Percentiles rank a stretch among this genome's conserved stretches.
Evolutionary conservation across 164 flowering plant species (phyloP).

Genomic region (Annona cherimola): DNA sequence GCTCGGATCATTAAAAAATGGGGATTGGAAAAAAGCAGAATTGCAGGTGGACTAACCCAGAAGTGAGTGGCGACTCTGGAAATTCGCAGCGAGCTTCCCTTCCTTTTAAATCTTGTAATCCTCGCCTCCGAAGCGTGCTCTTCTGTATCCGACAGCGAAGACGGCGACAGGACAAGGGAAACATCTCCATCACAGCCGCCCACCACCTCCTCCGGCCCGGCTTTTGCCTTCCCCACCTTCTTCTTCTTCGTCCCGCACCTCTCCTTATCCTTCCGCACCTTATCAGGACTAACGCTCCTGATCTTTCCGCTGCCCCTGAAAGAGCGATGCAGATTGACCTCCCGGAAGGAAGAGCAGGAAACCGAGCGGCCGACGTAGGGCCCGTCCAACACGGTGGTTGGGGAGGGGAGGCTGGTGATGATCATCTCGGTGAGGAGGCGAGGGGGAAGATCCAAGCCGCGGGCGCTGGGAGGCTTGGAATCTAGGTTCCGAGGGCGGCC

Average conservation of each 20-base stretch:
- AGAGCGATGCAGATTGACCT: neutral
- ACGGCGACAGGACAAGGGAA: conserved; percentile 14
- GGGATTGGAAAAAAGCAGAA: neutral
- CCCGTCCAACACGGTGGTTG: conserved; percentile 59
- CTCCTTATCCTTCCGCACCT: conserved; percentile 13
- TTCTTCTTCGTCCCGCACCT: conserved; percentile 4
- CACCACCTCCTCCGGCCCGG: neutral
- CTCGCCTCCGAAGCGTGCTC: conserved; percentile 18
- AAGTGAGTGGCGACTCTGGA: conserved; percentile 28
- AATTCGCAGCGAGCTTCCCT: conserved; percentile 22
- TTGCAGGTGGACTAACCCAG: conserved; percentile 28
- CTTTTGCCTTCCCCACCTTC: neutral
- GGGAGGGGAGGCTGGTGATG: conserved; percentile 35
- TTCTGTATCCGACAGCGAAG: neutral
- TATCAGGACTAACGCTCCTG: neutral
- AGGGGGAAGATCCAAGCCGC: conserved; percentile 66
- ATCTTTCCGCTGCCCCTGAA: neutral
- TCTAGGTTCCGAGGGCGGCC: conserved; percentile 47
- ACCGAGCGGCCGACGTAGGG: conserved; percentile 41
- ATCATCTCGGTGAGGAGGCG: conserved; percentile 29
- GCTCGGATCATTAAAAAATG: neutral
- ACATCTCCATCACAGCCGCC: conserved; percentile 13
- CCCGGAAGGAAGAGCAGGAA: conserved; percentile 27
- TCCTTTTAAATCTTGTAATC: conserved; percentile 34
- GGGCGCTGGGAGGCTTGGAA: conserved; percentile 7